These are phyloP conservation scores for Climacium dendroides DNA, from an alignment of 225 moss, liverwort and hornwort species.

Conservation along the genomic window DNA sequence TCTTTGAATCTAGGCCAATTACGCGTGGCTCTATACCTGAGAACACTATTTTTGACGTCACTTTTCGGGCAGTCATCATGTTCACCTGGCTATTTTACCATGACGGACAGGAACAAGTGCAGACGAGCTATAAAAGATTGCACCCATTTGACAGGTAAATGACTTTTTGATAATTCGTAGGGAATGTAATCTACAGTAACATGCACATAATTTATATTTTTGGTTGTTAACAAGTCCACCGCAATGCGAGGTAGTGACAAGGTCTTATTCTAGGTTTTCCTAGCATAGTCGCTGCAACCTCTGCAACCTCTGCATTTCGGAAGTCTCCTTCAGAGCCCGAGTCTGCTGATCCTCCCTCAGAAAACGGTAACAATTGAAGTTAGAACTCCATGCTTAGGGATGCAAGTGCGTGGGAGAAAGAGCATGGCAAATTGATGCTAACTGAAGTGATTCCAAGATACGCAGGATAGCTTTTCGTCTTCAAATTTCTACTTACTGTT, in stretches of 20 bases:
- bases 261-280: not conserved
- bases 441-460: too few relatives aligned
- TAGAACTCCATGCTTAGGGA: not conserved
- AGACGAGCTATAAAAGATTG: not conserved
- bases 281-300: not conserved
- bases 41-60: not conserved
- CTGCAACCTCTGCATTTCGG: not conserved
- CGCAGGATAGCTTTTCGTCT: too few relatives aligned
- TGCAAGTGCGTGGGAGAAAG: not conserved
- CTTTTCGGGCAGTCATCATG: not conserved
- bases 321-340: not conserved
- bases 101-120: not conserved
- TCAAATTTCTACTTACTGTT: not conserved
- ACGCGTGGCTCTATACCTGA: not conserved
- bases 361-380: not conserved
- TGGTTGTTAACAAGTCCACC: not conserved
- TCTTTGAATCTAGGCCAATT: not conserved
- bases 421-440: not conserved
- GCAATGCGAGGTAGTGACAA: not conserved
- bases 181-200: not conserved
- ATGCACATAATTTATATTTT: not conserved
- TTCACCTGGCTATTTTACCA: not conserved
- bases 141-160: not conserved
- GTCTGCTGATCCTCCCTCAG: not conserved
- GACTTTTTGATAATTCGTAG: not conserved